Percentiles rank a stretch among this genome's conserved stretches.
Conservation (phyloP, 2,329 filamentous ascomycete genomes). For the Ilyonectria destructans region DNA sequence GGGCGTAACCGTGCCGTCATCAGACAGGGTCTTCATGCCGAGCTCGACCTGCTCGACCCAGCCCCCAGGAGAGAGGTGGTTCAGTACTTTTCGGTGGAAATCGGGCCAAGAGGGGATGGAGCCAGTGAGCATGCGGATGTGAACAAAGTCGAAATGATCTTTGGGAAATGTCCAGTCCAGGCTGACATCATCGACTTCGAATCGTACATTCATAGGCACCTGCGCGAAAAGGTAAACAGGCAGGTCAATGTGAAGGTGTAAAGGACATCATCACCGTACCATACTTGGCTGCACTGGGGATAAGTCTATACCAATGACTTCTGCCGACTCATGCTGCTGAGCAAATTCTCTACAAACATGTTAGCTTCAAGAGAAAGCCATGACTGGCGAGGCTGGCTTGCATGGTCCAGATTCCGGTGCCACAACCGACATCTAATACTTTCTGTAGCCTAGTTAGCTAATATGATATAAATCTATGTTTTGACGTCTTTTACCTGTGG, state of each 20-base stretch:
- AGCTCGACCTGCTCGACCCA: constrained; percentile 15
- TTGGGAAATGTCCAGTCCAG: constrained; percentile 27
- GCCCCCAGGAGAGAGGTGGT: neutral
- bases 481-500: neutral
- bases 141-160: constrained; percentile 28
- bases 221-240: neutral
- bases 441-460: neutral
- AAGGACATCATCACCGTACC: neutral
- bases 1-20: constrained; percentile 44
- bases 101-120: constrained; percentile 4
- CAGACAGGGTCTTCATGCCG: constrained; percentile 23
- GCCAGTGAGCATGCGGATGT: constrained; percentile 2
- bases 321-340: constrained; percentile 16
- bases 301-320: constrained; percentile 13
- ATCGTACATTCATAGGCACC: neutral
- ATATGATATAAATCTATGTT: too few species aligned
- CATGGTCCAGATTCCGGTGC: constrained; percentile 17
- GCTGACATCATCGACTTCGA: constrained; percentile 24
- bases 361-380: neutral
- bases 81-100: neutral
- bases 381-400: neutral
- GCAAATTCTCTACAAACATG: constrained; percentile 4
- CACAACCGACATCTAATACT: constrained; percentile 16
- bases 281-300: constrained; percentile 12
- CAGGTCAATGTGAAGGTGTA: neutral